Evolutionary conservation across 495 filamentous ascomycete species (phyloP).

Genomic region (Pyrenopolyporus hunteri): DNA sequence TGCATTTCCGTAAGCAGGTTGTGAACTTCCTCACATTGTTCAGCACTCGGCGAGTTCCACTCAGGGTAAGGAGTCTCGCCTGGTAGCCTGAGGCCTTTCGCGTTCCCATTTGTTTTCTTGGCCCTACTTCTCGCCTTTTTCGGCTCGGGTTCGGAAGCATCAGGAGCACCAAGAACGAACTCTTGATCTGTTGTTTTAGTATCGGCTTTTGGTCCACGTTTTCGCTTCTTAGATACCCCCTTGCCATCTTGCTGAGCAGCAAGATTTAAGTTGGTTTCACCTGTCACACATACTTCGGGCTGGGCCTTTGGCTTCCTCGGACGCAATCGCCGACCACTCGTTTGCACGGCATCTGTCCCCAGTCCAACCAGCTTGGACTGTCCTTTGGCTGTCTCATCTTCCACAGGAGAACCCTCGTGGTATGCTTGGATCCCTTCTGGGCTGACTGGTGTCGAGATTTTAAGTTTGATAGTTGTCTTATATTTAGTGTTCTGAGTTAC

Average conservation of each 20-base stretch:
- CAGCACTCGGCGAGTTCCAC: slow-evolving; percentile 67
- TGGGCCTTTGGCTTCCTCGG: slow-evolving; percentile 1
- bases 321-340: slow-evolving; percentile 2
- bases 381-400: neutral
- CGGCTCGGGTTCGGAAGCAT: neutral
- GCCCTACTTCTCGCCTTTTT: slow-evolving; percentile 34
- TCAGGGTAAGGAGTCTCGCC: slow-evolving; percentile 71
- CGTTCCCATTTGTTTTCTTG: slow-evolving; percentile 48
- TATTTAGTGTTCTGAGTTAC: neutral
- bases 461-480: slow-evolving; percentile 1
- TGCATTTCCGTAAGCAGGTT: slow-evolving; percentile 70
- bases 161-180: neutral
- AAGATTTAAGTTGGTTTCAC: neutral
- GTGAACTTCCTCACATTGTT: slow-evolving; percentile 78
- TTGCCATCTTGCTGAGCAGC: neutral
- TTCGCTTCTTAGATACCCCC: slow-evolving; percentile 15
- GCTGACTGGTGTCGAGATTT: neutral
- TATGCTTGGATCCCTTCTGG: neutral
- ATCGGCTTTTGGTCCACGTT: neutral
- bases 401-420: neutral
- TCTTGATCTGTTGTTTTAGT: slow-evolving; percentile 15
- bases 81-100: slow-evolving; percentile 56
- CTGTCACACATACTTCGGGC: neutral
- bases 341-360: neutral
- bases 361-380: neutral